Evolutionary conservation across 2,329 filamentous ascomycete species (phyloP).

Genomic region (Calonectria fujianensis): DNA sequence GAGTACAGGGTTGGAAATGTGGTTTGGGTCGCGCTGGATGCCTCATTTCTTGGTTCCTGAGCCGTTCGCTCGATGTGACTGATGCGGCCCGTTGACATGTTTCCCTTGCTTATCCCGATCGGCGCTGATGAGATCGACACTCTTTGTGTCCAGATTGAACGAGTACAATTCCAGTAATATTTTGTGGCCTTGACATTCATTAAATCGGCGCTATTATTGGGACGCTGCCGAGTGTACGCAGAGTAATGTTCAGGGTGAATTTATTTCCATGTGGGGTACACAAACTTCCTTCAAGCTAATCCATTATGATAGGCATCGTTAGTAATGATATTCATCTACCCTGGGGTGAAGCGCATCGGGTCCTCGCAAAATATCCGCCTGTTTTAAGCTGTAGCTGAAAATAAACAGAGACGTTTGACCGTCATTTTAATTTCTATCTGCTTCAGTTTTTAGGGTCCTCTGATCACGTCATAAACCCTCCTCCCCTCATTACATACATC

Average conservation of each 20-base stretch:
- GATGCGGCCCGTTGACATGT: conserved; percentile 47
- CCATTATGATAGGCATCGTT: neutral
- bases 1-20: neutral
- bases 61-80: conserved; percentile 67
- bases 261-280: conserved; percentile 22
- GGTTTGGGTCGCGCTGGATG: conserved; percentile 49
- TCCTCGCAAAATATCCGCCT: no score
- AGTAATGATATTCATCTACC: neutral
- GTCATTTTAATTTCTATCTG: conserved; percentile 54
- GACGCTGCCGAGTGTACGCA: neutral
- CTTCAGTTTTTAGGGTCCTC: conserved; percentile 44
- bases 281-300: neutral
- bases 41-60: conserved; percentile 80
- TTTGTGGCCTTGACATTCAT: neutral
- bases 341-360: neutral
- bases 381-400: neutral
- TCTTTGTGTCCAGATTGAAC: neutral
- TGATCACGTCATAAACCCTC: conserved; percentile 39
- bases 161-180: neutral
- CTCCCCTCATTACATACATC: conserved; percentile 39
- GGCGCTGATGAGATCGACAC: neutral
- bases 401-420: conserved; percentile 48
- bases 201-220: neutral
- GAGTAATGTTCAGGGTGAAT: neutral
- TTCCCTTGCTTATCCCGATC: neutral